Evolutionary conservation across 192 early-diverging fungal species (phyloP), one percentile per base, ranked within the genome.

Genomic region (Obelidium mucronatum): DNA sequence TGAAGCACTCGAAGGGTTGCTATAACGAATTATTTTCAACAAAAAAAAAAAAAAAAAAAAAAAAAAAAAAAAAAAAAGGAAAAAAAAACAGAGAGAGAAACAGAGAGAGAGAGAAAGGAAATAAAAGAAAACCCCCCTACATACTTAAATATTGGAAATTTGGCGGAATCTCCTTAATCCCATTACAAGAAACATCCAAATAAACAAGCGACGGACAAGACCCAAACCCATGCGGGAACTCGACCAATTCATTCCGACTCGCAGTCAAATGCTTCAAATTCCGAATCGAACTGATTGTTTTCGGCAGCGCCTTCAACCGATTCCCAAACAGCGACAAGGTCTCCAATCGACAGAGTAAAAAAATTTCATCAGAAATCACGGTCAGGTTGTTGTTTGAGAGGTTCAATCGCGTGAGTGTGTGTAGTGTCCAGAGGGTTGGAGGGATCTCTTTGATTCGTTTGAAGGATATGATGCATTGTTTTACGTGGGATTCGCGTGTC

Each of bases 121-220:
- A 35, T n/a, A 31, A 26, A 31, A 17, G 30, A 35, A 28, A 28
- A n/a, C 6, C 44, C 39, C 78, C 24, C 62, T 79, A 77, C n/a
- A n/a, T n/a, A n/a, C n/a, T 79, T 65, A 85, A 55, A 61, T 73
- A 85, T 30, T 80, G 77, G 61, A 85, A 85, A 42, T 85, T 81
- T 6, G 81, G 19, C 6, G 84, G 48, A 22, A 85, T 72, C 36
- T 70, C 71, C 31, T 78, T 79, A 30, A 85, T 55, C 68, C 75
- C 61, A 61, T 85, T 85, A 36, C 67, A 65, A 40, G 74, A 77
- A 13, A 79, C 33, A 58, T 85, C 84, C 26, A 85, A 64, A 55
- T 79, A 81, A 28, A 75, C 78, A 24, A 85, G 67, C 4, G 63
- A 40, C 17, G 80, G 78, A 58, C 67, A 78, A 15, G 64, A 52